Evolutionary conservation across 352 stramenopile genomes (phyloP).

Genomic region (Globisporangium rhizosaccharum): DNA sequence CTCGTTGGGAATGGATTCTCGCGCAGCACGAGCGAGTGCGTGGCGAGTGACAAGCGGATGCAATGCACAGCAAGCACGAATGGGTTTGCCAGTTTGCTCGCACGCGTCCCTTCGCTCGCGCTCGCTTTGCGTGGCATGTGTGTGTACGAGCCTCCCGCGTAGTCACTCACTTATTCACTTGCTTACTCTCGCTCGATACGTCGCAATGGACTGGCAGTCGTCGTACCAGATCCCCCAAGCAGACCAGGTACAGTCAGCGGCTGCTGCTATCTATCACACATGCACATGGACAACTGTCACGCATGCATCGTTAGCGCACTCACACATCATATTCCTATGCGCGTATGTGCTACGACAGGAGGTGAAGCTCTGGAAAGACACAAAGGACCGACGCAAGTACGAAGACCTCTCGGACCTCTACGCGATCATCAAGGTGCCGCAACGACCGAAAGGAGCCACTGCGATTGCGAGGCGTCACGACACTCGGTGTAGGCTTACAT

Average conservation of each 20-base stretch:
- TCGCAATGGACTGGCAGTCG: background rate
- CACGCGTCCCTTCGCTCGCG: too few relatives aligned
- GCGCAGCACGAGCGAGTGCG: background rate
- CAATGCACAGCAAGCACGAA: background rate
- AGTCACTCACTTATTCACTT: background rate
- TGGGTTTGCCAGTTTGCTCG: background rate
- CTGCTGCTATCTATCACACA: background rate
- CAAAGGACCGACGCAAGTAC: constrained; percentile 83
- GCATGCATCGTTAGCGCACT: background rate
- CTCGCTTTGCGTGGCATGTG: too few relatives aligned
- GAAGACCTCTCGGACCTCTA: constrained; percentile 92
- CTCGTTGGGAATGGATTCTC: background rate
- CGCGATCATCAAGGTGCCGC: constrained; percentile 92
- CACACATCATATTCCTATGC: background rate
- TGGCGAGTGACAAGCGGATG: too few relatives aligned
- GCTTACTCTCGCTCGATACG: background rate
- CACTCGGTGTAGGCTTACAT: background rate
- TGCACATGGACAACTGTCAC: background rate
- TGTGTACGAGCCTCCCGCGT: background rate
- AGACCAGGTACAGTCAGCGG: background rate
- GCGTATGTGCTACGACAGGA: constrained; percentile 26
- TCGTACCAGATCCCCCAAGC: background rate
- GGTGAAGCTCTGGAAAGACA: constrained; percentile 77
- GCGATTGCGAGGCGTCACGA: background rate
- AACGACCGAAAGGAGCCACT: background rate